A percentile compares a stretch with the other conserved stretches of the same genome.
Evolutionary conservation across 768 basidiomycete species (phyloP).

Genomic region (Tylopilus sp.): DNA sequence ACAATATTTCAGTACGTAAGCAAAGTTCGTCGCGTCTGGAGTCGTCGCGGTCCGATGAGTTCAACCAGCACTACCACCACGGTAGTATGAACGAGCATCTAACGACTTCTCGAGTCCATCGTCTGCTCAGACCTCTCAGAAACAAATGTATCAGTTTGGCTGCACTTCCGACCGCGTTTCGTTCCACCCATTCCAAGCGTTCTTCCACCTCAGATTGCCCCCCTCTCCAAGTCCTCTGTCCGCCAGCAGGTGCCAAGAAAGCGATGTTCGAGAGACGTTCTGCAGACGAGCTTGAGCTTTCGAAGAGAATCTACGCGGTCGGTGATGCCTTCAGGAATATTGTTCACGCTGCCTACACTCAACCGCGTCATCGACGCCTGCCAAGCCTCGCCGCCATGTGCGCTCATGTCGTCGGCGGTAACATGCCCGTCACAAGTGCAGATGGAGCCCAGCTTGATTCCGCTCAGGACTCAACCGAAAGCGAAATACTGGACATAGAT

Average conservation of each 20-base stretch:
- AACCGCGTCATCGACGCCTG: slow-evolving; percentile 17
- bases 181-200: slow-evolving; percentile 16
- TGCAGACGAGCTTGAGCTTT: slow-evolving; percentile 39
- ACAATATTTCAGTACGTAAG: too few species aligned
- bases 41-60: too few species aligned
- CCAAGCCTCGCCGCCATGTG: slow-evolving; percentile 46
- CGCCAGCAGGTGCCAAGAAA: slow-evolving; percentile 34
- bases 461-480: slow-evolving; percentile 24
- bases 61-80: too few species aligned
- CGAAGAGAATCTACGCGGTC: slow-evolving; percentile 48
- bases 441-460: slow-evolving; percentile 14
- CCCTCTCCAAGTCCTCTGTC: slow-evolving; percentile 37
- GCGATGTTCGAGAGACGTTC: slow-evolving; percentile 33
- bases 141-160: slow-evolving; percentile 42
- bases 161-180: slow-evolving; percentile 17
- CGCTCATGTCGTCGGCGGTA: slow-evolving; percentile 43
- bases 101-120: slow-evolving; percentile 39
- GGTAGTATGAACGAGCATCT: slow-evolving; percentile 24
- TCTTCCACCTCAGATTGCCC: slow-evolving; percentile 23
- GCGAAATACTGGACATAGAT: slow-evolving; percentile 28
- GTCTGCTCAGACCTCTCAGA: slow-evolving; percentile 46
- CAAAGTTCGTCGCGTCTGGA: too few species aligned
- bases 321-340: slow-evolving; percentile 55
- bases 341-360: slow-evolving; percentile 35
- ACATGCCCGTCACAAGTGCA: slow-evolving; percentile 31